phyloP scores from a whole-genome alignment of 805 yeast genomes.

The Wickerhamomyces bovis region DNA sequence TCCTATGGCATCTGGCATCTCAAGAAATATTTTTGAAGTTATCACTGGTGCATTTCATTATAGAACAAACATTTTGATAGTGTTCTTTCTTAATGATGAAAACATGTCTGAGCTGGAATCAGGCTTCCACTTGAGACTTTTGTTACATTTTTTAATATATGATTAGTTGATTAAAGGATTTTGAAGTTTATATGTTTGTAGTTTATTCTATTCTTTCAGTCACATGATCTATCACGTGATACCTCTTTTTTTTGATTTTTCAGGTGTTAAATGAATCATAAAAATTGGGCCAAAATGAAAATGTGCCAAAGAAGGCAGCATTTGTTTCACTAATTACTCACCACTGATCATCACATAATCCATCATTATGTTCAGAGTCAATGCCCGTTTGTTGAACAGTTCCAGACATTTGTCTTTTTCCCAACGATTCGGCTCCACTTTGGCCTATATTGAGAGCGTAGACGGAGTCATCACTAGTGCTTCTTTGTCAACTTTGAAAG shows the following conservation, averaged over 20 bases:
- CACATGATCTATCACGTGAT: neutral
- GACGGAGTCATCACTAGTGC: conserved; percentile 54
- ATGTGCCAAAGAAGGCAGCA: too few relatives aligned
- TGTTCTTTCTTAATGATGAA: neutral
- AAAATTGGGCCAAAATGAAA: too few relatives aligned
- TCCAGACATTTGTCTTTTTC: neutral
- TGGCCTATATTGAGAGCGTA: conserved; percentile 67
- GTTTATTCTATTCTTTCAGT: neutral
- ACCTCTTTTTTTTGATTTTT: too few relatives aligned
- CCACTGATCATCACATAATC: too few relatives aligned
- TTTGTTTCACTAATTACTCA: too few relatives aligned
- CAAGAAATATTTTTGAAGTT: too few relatives aligned
- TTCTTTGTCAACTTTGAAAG: conserved; percentile 65
- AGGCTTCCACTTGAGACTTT: too few relatives aligned
- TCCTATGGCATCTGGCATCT: too few relatives aligned
- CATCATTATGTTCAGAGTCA: conserved; percentile 12
- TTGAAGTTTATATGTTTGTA: neutral
- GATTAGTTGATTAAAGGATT: too few relatives aligned
- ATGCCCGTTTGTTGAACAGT: conserved; percentile 1
- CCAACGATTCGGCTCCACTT: conserved; percentile 55
- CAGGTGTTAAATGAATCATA: neutral
- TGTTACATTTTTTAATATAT: neutral
- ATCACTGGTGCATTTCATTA: too few relatives aligned
- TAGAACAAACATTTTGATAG: neutral
- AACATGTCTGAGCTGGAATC: too few relatives aligned